Percentiles rank a stretch among this genome's conserved stretches.
Conservation (phyloP, 169 alveolate genomes). For the Plasmodium falciparum region DNA sequence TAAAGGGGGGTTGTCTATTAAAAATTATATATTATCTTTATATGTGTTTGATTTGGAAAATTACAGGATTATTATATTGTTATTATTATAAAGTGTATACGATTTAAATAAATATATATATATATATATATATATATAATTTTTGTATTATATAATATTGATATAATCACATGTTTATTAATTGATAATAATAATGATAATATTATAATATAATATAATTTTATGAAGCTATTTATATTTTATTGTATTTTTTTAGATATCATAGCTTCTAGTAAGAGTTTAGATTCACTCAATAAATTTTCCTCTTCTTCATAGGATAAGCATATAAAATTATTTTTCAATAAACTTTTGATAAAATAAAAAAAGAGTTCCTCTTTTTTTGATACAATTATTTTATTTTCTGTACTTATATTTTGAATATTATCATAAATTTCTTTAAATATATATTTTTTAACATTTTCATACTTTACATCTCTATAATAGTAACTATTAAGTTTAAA, state of each 20-base stretch:
- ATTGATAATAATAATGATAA: too few species aligned
- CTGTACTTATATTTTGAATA: not conserved
- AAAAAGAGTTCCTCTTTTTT: not conserved
- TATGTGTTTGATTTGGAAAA: too few species aligned
- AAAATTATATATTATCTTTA: too few species aligned
- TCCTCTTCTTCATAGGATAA: not conserved
- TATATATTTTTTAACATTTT: not conserved
- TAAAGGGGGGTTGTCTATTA: too few species aligned
- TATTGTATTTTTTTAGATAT: not conserved
- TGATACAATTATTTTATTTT: not conserved
- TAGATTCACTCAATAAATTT: not conserved
- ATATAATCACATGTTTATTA: too few species aligned
- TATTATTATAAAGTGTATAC: too few species aligned
- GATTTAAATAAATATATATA: too few species aligned
- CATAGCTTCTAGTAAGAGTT: not conserved
- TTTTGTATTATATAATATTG: too few species aligned
- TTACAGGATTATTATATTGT: too few species aligned
- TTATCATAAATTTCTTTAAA: not conserved
- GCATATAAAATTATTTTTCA: not conserved
- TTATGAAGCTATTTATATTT: not conserved
- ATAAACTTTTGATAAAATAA: not conserved
- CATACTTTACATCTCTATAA: not conserved
- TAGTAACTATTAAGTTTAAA: not conserved
- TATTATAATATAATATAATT: too few species aligned
- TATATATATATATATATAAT: too few species aligned